Base-by-base conservation (phyloP, 352 stramenopile species). In the Thalassiosira pacifica region DNA sequence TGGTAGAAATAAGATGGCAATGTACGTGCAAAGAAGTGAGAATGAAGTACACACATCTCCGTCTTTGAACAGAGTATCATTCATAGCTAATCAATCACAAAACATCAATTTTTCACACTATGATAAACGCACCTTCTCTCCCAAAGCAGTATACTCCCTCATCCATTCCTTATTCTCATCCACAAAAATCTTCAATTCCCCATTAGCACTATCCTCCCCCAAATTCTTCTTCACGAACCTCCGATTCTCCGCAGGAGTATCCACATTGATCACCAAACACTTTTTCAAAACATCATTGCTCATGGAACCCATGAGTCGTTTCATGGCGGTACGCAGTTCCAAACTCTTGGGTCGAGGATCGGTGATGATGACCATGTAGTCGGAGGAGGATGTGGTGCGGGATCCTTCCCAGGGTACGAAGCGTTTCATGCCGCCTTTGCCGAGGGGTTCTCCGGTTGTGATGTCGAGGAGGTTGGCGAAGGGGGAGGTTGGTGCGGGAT, bases 91-190 rank as follows among this genome's bases (percentile, higher is more conserved):
- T n/a, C n/a, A n/a, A n/a, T n/a, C n/a, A n/a, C n/a, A n/a, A n/a
- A n/a, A n/a, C n/a, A n/a, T n/a, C n/a, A n/a, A n/a, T n/a, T n/a
- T n/a, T n/a, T n/a, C n/a, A n/a, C n/a, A n/a, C n/a, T n/a, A n/a
- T n/a, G n/a, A n/a, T n/a, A n/a, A n/a, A 72, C 81, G 34, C 60
- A 86, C 79, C 72, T 91, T 88, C 65, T 93, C 91, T 29, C 91
- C 91, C 32, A 95, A 71, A 0, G 90, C 91, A 22, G 90, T 94
- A 68, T 94, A 94, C n/a, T 92, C 75, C 76, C 86, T 83, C 91
- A 95, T 95, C 88, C 88, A 95, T 61, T 91, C 85, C 65, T 86
- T 67, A 26, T 92, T 91, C 75, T 95, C 91, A 82, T 95, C 91
- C 0, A 59, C 83, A 66, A 88, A 91, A 32, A 95, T 70, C 8